Conservation (phyloP, 2,329 filamentous ascomycete species). For the Colletotrichum phormii region DNA sequence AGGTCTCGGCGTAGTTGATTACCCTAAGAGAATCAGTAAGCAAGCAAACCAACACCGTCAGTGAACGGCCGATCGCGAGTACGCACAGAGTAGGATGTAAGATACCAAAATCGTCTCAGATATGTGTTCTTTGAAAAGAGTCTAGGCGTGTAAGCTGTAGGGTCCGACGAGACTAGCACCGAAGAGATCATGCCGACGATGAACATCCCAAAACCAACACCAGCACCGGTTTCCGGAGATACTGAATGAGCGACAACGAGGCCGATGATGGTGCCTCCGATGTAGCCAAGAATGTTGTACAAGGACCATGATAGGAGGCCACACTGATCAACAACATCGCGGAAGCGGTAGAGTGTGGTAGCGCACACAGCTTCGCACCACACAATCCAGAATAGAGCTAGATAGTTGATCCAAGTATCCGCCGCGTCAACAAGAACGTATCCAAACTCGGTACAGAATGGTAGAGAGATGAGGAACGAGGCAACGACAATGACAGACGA, state of each 20-base stretch:
- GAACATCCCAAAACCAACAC: constrained; percentile 61
- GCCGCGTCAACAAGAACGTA: constrained; percentile 64
- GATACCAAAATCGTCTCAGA: constrained; percentile 17
- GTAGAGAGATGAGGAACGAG: constrained; percentile 60
- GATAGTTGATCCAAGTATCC: constrained; percentile 64
- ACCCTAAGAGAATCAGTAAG: constrained; percentile 1
- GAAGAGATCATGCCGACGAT: constrained; percentile 50
- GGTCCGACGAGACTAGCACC: constrained; percentile 45
- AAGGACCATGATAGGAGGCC: constrained; percentile 52
- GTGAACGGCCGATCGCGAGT: not conserved
- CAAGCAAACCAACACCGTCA: not conserved
- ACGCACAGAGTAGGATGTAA: constrained; percentile 26
- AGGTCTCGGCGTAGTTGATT: constrained; percentile 32
- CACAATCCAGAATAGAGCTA: constrained; percentile 63
- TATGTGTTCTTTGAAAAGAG: not conserved
- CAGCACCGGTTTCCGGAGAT: constrained; percentile 54
- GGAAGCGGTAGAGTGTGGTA: constrained; percentile 62
- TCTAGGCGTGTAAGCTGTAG: constrained; percentile 1
- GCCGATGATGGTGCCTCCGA: constrained; percentile 60
- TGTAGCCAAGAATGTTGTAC: constrained; percentile 59
- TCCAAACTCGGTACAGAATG: constrained; percentile 66
- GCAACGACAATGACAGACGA: constrained; percentile 58
- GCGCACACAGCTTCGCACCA: constrained; percentile 60
- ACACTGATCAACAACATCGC: constrained; percentile 55
- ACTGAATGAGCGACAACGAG: constrained; percentile 58